Evolutionary conservation across 2,329 filamentous ascomycete species (phyloP), one percentile per base, ranked within the genome.

Genomic region (Chrysoporthe deuterocubensis): DNA sequence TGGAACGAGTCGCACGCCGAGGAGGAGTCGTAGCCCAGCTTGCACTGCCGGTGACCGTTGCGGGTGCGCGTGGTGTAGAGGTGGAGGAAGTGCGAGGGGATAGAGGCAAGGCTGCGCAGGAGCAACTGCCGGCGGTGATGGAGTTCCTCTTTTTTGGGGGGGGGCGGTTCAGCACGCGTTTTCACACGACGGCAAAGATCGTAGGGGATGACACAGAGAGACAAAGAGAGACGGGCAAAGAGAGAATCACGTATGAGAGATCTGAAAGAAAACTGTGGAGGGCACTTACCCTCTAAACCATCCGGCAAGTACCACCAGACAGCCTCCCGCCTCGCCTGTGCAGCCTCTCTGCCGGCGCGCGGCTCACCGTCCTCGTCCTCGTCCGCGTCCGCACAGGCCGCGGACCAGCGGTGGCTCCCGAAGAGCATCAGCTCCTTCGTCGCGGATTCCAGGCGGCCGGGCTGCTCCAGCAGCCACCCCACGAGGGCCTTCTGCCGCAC

Each of bases 1-100:
- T 94, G 92, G 74, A 91, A 94, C 1, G 88, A 89, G 78, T 94
- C 92, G 76, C 92, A 94, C 54, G 90, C 87, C 1, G 85, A 78
- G 70, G 88, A 91, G 2, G 88, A 89, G 74, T 92, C 90, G 77
- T 94, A 94, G 64, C 91, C 91, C 0, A 93, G 83, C 73, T 88
- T 88, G 77, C 92, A 94, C 75, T 93, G 91, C 8, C 81, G 78
- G 21, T 57, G 32, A 8, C 63, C 63, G 32, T 58, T 65, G 52
- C 68, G 68, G 43, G 79, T 83, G n/a, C 89, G 87, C 11, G 90
- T 91, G 1, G 87, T 87, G 76, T 93, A 94, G 0, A 91, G 79
- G 7, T 77, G 75, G 2, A 94, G 79, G 67, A 93, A 93, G 75
- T 93, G 88, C 0, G 82, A 81, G 69, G 90, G 90, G 0, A 93